Evolutionary conservation across 345 rosid genomes (phyloP), one percentile per base, ranked within the genome.

Genomic region (Brassica rapa): DNA sequence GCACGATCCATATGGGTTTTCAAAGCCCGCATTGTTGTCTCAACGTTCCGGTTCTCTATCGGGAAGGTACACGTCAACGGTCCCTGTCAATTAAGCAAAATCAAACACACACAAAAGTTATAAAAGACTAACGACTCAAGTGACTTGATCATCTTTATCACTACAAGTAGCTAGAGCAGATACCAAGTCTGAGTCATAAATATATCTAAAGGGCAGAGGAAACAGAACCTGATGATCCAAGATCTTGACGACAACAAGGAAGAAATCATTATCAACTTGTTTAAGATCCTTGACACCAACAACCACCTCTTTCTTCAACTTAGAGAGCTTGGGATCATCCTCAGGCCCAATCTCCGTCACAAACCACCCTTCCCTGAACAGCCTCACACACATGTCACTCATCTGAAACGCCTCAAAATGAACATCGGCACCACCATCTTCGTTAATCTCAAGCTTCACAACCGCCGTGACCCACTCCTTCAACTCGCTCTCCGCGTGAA

Each of bases 321-420:
- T 93, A 0, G 99, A 91, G 63, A 95, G 81, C 86, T 95, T 95
- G 0, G 98, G 98, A 85, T 93, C 98, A 75, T 76, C 90, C 60
- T 87, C 88, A 27, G 86, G 73, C 1, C 72, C 82, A 33, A 90
- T 83, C 79, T 89, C 94, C 0, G 87, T 86, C 76, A 85, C 95
- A 3, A 94, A 89, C 97, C 97, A 92, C 8, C 85, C 92, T 72
- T 94, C 98, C 85, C 75, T 91, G 37, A 89, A 88, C 85, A 94
- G 63, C 88, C 88, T 88, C 68, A 91, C 78, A 30, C 97, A 95
- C 88, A 90, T 86, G 82, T 93, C 98, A 82, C 99, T 95, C 94
- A 95, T 89, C 85, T 95, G 98, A 83, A 95, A 95, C 41, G 96
- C 96, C 87, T 95, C 98, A 5, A 95, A 95, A 64, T 95, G 99